Evolutionary conservation across 2,329 filamentous ascomycete genomes (phyloP), one percentile per base, ranked within the genome.

Genomic region (Colletotrichum truncatum): DNA sequence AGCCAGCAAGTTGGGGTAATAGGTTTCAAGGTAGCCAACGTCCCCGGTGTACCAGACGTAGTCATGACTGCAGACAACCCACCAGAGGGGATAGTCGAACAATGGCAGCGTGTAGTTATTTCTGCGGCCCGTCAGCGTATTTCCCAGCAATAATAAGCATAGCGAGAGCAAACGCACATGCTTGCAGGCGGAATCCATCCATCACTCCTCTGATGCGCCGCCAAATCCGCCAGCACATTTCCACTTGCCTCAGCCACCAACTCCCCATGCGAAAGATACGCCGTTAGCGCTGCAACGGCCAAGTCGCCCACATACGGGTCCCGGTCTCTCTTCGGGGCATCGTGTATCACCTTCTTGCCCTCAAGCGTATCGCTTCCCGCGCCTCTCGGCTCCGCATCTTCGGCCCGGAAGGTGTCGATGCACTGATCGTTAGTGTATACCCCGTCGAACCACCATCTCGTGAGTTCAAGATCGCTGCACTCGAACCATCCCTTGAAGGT

Each of bases 181-280:
- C 81, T 84, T 7, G 84, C 81, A 0, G 84, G 84, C 6, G 84
- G 84, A 48, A 86, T 84, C 83, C 83, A 86, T 4, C 84, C 84
- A 67, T 86, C 84, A 3, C 59, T 72, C 18, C 82, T 73, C 70
- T 86, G 84, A 68, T 85, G 83, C 39, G 76, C 72, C 0, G 79
- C 82, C 32, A 86, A 70, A 69, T 86, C 84, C 8, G 80, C 82
- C 28, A 86, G 72, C 5, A 86, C 81, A 64, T 86, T 84, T 3
- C 76, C 69, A 7, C 78, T 75, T 1, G 82, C 78, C 11, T 77
- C 73, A 1, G 77, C 67, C 32, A 77, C 72, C 67, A 82, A 69
- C 8, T 18, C 49, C 14, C 63, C 63, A 57, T 85, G 84, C 5
- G 78, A 82, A 11, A 86, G 68, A 64, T 84, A 86, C 2, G 77